phyloP scores from a whole-genome alignment of 2,329 filamentous ascomycete genomes.

The Mollisia scopiformis region DNA sequence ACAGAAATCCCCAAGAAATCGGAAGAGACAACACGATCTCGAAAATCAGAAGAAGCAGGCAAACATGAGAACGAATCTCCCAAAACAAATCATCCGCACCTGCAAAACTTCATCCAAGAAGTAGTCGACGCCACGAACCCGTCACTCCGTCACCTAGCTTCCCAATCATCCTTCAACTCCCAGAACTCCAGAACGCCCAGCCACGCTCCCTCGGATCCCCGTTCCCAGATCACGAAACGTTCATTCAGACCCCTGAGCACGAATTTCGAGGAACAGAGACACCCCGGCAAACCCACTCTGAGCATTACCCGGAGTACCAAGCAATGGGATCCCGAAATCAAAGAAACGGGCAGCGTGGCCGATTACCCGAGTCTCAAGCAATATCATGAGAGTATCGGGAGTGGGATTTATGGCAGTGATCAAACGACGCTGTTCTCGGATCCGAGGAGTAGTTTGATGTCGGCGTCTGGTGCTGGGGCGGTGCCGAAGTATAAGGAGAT shows the following conservation, averaged over 20 bases:
- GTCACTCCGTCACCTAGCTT: slow-evolving; percentile 22
- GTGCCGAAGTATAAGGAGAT: background rate
- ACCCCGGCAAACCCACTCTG: slow-evolving; percentile 13
- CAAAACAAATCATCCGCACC: background rate
- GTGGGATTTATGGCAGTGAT: slow-evolving; percentile 3
- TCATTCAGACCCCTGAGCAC: slow-evolving; percentile 3
- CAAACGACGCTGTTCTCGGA: background rate
- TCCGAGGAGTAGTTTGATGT: background rate
- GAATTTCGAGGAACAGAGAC: slow-evolving; percentile 23
- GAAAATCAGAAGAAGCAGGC: no score
- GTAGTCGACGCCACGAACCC: slow-evolving; percentile 22
- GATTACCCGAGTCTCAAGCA: background rate
- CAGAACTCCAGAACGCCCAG: background rate
- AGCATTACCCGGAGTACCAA: slow-evolving; percentile 16
- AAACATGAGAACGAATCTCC: background rate
- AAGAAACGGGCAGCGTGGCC: background rate
- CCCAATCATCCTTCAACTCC: slow-evolving; percentile 19
- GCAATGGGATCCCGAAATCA: slow-evolving; percentile 10
- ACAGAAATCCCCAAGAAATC: background rate
- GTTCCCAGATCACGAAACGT: background rate
- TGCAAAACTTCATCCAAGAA: slow-evolving; percentile 17
- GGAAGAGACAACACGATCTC: background rate
- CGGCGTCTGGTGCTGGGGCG: background rate
- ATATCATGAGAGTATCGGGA: background rate
- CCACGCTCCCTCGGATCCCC: background rate